Conservation (phyloP, 2,329 filamentous ascomycete genomes). For the Nemania diffusa region DNA sequence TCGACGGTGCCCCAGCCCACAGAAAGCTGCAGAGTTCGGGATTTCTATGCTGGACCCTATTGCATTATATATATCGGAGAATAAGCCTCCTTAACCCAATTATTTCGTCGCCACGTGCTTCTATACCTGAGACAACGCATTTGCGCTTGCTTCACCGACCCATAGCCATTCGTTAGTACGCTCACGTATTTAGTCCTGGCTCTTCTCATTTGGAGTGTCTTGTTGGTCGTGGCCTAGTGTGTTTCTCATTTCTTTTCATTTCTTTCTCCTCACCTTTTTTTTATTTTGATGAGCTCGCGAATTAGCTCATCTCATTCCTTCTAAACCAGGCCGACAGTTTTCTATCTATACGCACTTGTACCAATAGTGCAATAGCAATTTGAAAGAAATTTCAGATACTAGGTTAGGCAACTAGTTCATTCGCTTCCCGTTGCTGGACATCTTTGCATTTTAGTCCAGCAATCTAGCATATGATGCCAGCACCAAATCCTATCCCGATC, state of each 20-base stretch:
- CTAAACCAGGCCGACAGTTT: constrained; percentile 1
- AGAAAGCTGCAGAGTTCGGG: constrained; percentile 12
- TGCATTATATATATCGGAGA: constrained; percentile 20
- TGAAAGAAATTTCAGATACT: not conserved
- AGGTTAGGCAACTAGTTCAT: constrained; percentile 10
- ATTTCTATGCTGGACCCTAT: constrained; percentile 23
- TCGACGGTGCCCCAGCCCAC: constrained; percentile 12
- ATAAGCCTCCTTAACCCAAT: constrained; percentile 14
- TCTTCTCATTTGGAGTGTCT: constrained; percentile 6
- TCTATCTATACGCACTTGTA: constrained; percentile 4
- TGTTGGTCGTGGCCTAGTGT: constrained; percentile 6
- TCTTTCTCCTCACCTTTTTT: not conserved
- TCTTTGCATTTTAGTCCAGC: constrained; percentile 5
- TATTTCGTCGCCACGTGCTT: constrained; percentile 5
- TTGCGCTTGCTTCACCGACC: constrained; percentile 9
- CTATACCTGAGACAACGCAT: constrained; percentile 17
- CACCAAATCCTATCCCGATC: constrained; percentile 49
- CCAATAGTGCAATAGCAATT: not conserved
- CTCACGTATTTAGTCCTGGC: constrained; percentile 25
- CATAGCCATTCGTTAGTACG: constrained; percentile 23
- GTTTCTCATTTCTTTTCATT: not conserved
- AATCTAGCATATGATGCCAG: constrained; percentile 42
- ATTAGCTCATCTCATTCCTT: constrained; percentile 1
- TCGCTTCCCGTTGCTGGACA: constrained; percentile 18
- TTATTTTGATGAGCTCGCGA: constrained; percentile 13